These are phyloP conservation scores for Calonectria multiphialidica DNA, from an alignment of 2,329 filamentous ascomycete genomes.

Conservation along the genomic window DNA sequence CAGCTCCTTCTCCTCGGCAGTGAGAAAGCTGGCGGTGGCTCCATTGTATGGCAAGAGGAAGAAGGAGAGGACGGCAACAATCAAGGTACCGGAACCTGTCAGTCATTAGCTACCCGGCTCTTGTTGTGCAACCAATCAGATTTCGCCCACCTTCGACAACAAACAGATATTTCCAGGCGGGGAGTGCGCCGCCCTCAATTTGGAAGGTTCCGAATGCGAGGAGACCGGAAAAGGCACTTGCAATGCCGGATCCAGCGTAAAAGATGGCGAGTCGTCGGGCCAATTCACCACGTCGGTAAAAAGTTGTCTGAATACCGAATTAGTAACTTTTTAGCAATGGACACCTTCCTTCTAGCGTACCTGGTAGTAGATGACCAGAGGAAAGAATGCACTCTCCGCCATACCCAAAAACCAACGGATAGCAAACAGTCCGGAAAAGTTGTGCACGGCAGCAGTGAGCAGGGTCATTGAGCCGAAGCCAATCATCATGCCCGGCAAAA, in stretches of 20 bases:
- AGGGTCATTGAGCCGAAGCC: constrained; percentile 77
- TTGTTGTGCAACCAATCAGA: background rate
- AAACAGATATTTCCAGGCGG: constrained; percentile 63
- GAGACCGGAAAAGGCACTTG: constrained; percentile 66
- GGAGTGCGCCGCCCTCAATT: constrained; percentile 53
- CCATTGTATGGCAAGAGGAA: constrained; percentile 77
- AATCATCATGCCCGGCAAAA: constrained; percentile 80
- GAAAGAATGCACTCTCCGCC: constrained; percentile 67
- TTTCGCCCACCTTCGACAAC: constrained; percentile 61
- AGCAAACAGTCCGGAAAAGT: constrained; percentile 63
- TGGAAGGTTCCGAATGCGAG: constrained; percentile 63
- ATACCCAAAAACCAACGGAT: constrained; percentile 66
- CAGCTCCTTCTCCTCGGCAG: constrained; percentile 73
- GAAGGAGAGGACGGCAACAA: constrained; percentile 74
- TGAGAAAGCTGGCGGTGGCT: constrained; percentile 74
- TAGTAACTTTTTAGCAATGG: background rate
- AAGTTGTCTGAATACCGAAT: constrained; percentile 53
- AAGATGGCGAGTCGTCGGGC: constrained; percentile 70
- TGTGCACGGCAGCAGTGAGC: constrained; percentile 62
- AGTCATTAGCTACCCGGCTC: background rate
- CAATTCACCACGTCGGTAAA: constrained; percentile 62
- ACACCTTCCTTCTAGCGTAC: background rate
- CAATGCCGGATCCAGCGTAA: constrained; percentile 82
- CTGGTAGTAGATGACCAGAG: constrained; percentile 63
- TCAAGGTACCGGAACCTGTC: constrained; percentile 62